Evolutionary conservation across 768 basidiomycete genomes (phyloP), one percentile per base, ranked within the genome.

Genomic region (Amylocystis lapponica): DNA sequence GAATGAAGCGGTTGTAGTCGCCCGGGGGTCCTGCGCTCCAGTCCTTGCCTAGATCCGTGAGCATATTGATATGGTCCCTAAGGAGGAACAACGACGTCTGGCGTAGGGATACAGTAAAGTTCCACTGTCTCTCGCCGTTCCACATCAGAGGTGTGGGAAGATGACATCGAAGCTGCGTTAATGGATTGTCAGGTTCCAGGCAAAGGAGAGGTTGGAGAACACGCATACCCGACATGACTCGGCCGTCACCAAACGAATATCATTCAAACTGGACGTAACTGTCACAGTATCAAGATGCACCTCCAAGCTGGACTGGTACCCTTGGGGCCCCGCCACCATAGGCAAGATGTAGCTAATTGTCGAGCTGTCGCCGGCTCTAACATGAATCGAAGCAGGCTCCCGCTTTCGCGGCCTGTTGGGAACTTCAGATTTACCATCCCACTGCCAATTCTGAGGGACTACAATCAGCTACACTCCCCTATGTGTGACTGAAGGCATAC

Each of bases 41-140:
- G 57, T 98, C 95, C 51, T 82, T 86, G 26, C 82, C 81, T n/a
- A 98, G 73, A 61, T 98, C 95, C 3, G 82, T 82, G 55, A 98
- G 78, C 75, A 97, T 88, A 55, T 91, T 94, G 65, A 93, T 79
- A 57, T 98, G 95, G 58, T 98, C 95, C 32, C 92, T 80, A 10
- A 98, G 70, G 16, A 96, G 69, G 57, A 80, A 87, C 27, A 95
- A 70, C 1, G 76, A 65, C 2, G 94, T 84, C 39, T 79, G 78
- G 7, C 79, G 75, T 20, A 98, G 66, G 10, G 75, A 77, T 34
- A 92, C 61, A n/a, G 78, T 68, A 57, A 92, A 76, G 0, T 69
- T 67, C 95, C 95, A 98, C 50, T 74, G 77, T 20, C 93, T 79
- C 51, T 77, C 70, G 1, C 67, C 80, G 47, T 93, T 79, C 95